These are phyloP conservation scores for Colletotrichum lini DNA, from an alignment of 2,329 filamentous ascomycete genomes.

Conservation along the genomic window DNA sequence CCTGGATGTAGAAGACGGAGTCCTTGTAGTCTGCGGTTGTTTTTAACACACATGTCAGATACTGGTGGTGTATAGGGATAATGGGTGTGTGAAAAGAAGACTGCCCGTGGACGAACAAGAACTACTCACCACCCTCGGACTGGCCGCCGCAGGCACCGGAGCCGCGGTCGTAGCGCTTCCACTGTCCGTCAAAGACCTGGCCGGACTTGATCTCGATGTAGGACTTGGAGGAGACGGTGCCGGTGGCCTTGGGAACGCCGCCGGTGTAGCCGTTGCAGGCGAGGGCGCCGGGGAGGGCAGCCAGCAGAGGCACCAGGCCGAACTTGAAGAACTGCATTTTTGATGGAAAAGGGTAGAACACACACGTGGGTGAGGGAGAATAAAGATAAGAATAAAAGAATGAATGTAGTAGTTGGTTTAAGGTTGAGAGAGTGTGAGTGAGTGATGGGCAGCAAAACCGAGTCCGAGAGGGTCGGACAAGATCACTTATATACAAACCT, in stretches of 20 bases:
- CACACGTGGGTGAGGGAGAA: background rate
- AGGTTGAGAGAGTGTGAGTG: conserved; percentile 25
- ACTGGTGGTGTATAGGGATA: background rate
- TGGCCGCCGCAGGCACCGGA: conserved; percentile 58
- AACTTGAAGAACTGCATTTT: conserved; percentile 40
- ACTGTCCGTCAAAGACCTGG: conserved; percentile 52
- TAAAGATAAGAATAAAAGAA: background rate
- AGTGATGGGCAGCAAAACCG: conserved; percentile 13
- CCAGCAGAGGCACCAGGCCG: conserved; percentile 46
- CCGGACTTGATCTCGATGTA: conserved; percentile 49
- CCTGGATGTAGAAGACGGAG: conserved; percentile 58
- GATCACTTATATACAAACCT: conserved; percentile 31
- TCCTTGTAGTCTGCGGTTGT: conserved; percentile 54
- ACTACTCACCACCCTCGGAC: conserved; percentile 55
- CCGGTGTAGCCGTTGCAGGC: conserved; percentile 51
- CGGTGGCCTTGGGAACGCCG: conserved; percentile 49
- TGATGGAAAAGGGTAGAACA: background rate
- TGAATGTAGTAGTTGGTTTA: conserved; percentile 29
- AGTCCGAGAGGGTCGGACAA: background rate
- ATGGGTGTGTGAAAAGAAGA: no score
- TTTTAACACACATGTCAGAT: background rate
- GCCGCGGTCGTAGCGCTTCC: conserved; percentile 57
- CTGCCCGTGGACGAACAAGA: no score
- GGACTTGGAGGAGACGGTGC: conserved; percentile 45
- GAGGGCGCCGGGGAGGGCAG: conserved; percentile 47